Percentiles rank a stretch among this genome's conserved stretches.
Evolutionary conservation across 1,139 yeast species (phyloP).

Genomic region (Taiozyma sp.): DNA sequence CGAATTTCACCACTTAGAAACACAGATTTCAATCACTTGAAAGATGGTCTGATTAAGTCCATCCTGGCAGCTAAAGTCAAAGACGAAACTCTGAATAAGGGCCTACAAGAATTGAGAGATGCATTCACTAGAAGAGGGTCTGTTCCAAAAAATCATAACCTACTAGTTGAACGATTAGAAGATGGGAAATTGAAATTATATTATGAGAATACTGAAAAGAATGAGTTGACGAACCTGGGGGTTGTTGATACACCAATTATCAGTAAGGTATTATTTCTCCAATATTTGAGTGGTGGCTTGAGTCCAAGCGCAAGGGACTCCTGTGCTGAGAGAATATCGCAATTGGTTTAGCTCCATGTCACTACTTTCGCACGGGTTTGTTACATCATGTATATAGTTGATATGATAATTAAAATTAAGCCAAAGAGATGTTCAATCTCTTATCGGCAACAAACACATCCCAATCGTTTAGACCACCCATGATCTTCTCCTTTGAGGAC

Average conservation of each 20-base stretch:
- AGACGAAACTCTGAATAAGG: constrained; percentile 37
- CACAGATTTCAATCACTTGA: constrained; percentile 84
- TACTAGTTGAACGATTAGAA: constrained; percentile 44
- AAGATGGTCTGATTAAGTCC: constrained; percentile 85
- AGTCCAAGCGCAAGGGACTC: constrained; percentile 34
- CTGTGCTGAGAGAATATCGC: constrained; percentile 26
- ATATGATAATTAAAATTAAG: neutral
- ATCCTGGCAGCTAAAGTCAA: constrained; percentile 31
- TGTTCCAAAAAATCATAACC: constrained; percentile 57
- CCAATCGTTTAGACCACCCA: constrained; percentile 7
- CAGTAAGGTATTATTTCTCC: constrained; percentile 48
- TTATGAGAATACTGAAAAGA: constrained; percentile 34
- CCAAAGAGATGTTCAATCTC: constrained; percentile 7
- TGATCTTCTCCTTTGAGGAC: neutral
- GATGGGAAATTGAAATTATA: constrained; percentile 43
- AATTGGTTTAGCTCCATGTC: constrained; percentile 18
- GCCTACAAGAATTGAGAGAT: constrained; percentile 51
- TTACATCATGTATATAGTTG: neutral
- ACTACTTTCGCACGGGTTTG: neutral
- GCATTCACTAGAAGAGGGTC: constrained; percentile 53
- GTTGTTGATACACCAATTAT: constrained; percentile 45
- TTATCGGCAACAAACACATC: constrained; percentile 8
- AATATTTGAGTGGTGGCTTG: constrained; percentile 54
- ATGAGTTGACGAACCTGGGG: constrained; percentile 36
- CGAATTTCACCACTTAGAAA: constrained; percentile 83